Conservation (phyloP, 352 stramenopile species). For the Hyaloperonospora arabidopsidis region DNA sequence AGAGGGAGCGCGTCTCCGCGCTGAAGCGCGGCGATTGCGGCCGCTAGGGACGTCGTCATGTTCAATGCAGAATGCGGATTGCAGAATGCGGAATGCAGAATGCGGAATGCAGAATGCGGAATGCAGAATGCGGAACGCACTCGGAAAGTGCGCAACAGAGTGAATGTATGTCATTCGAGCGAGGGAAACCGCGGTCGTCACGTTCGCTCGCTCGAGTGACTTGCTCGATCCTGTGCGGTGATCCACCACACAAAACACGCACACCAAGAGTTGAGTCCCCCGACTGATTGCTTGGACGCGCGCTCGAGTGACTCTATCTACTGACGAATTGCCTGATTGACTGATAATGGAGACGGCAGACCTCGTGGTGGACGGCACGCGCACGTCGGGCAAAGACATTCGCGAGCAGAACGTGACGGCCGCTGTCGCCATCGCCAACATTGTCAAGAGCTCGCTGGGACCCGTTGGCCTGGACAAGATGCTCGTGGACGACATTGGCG, state of each 20-base stretch:
- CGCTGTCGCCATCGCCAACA: slow-evolving; percentile 98
- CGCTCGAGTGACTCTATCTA: slow-evolving; percentile 3
- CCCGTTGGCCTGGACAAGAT: slow-evolving; percentile 99
- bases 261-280: slow-evolving; percentile 8
- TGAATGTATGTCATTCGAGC: slow-evolving; percentile 11
- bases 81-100: slow-evolving; percentile 19
- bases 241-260: slow-evolving; percentile 46
- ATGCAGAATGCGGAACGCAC: slow-evolving; percentile 20
- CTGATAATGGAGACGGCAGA: slow-evolving; percentile 58
- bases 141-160: slow-evolving; percentile 4
- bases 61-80: not conserved
- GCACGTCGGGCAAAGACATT: slow-evolving; percentile 90
- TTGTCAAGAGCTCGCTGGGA: slow-evolving; percentile 98
- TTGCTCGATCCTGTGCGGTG: slow-evolving; percentile 7
- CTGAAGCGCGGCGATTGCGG: slow-evolving; percentile 38
- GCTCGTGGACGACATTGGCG: slow-evolving; percentile 96
- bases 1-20: slow-evolving; percentile 30
- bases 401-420: slow-evolving; percentile 95
- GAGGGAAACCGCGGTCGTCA: not conserved
- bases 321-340: not conserved
- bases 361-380: slow-evolving; percentile 86
- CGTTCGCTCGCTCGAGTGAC: slow-evolving; percentile 1
- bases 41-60: slow-evolving; percentile 19
- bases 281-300: slow-evolving; percentile 22
- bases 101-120: slow-evolving; percentile 17